phyloP scores from a whole-genome alignment of 106 monocot genomes.

The Platanthera guangdongensis region DNA sequence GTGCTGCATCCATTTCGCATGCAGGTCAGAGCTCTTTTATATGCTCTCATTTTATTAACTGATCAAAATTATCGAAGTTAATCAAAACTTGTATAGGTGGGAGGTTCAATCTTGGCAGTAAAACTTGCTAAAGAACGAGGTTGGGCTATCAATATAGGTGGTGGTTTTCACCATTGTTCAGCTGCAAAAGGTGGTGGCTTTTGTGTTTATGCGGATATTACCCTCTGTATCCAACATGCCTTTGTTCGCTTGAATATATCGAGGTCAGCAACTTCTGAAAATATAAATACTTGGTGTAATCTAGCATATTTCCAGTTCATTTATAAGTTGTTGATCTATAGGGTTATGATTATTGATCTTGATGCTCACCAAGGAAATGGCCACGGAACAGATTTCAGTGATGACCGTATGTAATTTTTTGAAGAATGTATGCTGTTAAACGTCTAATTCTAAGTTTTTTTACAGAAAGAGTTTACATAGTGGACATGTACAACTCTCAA shows the following conservation, averaged over 20 bases:
- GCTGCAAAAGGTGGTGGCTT: constrained; percentile 89
- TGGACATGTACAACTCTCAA: constrained; percentile 97
- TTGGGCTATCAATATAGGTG: constrained; percentile 98
- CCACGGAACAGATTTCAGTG: constrained; percentile 87
- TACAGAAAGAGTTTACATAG: constrained; percentile 80
- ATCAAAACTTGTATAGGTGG: constrained; percentile 36
- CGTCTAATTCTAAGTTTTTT: constrained; percentile 16
- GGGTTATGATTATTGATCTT: constrained; percentile 97
- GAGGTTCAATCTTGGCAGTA: constrained; percentile 84
- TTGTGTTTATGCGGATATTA: constrained; percentile 94
- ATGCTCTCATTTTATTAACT: not conserved
- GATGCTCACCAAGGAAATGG: constrained; percentile 99
- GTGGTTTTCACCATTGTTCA: constrained; percentile 97
- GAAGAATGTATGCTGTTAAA: constrained; percentile 1
- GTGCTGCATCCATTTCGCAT: constrained; percentile 77
- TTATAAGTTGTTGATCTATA: constrained; percentile 16
- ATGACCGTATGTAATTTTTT: constrained; percentile 49
- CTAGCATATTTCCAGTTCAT: not conserved
- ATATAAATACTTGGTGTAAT: not conserved
- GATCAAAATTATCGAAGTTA: not conserved
- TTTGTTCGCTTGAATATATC: constrained; percentile 79
- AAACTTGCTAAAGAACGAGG: constrained; percentile 87
- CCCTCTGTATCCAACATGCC: constrained; percentile 86
- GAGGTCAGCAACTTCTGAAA: constrained; percentile 32
- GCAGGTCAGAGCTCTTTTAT: constrained; percentile 39